Base-by-base conservation (phyloP, 2,329 filamentous ascomycete genomes). In the Cryphonectria parasitica region DNA sequence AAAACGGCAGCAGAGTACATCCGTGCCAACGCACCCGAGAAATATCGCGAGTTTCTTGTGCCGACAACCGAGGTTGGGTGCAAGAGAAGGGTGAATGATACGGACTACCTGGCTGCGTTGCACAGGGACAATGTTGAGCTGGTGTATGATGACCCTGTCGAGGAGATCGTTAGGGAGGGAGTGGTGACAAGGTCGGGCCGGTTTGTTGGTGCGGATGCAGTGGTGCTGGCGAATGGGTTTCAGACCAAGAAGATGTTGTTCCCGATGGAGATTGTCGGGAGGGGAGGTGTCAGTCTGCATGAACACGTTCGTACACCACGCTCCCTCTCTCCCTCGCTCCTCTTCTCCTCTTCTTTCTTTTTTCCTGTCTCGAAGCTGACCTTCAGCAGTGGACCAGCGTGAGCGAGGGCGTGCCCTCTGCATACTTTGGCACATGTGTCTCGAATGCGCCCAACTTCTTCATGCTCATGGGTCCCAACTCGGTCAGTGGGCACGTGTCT, bases 401-500 rank as follows among this genome's bases (percentile, higher is more conserved):
- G 70, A 74, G 17, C 68, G 75, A 45, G 71, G 72, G 65, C 73
- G 74, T 28, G 19, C 75, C 77, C 2, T 76, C 78, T 66, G 77
- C 78, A 0, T 79, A 79, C 72, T 66, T 77, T n/a, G 77, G 75
- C 62, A 78, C 77, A 0, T 74, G 73, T 36, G 76, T 79, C 7
- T 75, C 77, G 68, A 76, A 77, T 66, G 75, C 75, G 45, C 78
- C 78, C 41, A 79, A 79, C 67, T 69, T 78, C n/a, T 75, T 73
- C 43, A 77, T 78, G 56, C 45, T 78, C 62, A 76, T 76, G 10
- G 76, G 76, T 0, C 74, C 74, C 41, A 77, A 63, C 61, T 43
- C 36, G 22, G 77, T 83, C 2, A 86, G 82, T 0, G 85, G 85
- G 0, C 85, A 87, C 72, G 76, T 85, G 0, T 84, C 81, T 0